Evolutionary conservation across 768 basidiomycete species (phyloP).

Genomic region (Lactarius vividus): DNA sequence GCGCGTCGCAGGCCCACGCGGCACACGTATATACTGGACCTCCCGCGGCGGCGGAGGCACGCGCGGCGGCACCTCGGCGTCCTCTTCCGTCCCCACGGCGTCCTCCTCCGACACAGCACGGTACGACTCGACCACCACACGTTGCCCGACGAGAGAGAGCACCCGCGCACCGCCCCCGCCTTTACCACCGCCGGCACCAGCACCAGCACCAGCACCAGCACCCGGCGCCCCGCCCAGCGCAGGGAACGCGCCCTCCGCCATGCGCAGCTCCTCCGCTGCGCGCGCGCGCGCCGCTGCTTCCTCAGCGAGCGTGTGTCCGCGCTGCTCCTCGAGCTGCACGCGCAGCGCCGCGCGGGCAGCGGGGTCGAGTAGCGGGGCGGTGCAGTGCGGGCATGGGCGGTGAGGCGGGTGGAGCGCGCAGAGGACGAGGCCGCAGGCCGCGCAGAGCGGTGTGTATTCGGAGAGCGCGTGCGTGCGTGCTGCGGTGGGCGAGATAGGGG

Average conservation of each 20-base stretch:
- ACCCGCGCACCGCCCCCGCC: slow-evolving; percentile 12
- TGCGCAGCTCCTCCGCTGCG: slow-evolving; percentile 3
- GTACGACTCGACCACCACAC: slow-evolving; percentile 18
- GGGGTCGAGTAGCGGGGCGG: slow-evolving; percentile 9
- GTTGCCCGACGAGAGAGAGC: slow-evolving; percentile 12
- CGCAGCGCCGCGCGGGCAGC: slow-evolving; percentile 10
- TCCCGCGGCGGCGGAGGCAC: slow-evolving; percentile 20
- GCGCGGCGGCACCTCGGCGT: neutral
- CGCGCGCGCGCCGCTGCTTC: slow-evolving; percentile 14
- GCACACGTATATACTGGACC: slow-evolving; percentile 19
- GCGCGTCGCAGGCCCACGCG: slow-evolving; percentile 16
- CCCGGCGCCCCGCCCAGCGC: neutral
- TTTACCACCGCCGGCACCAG: neutral
- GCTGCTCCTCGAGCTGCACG: slow-evolving; percentile 14
- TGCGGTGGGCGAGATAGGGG: neutral
- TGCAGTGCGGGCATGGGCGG: slow-evolving; percentile 22
- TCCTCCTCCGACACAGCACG: neutral
- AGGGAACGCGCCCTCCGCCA: slow-evolving; percentile 24
- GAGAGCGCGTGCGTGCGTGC: slow-evolving; percentile 23
- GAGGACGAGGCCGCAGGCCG: slow-evolving; percentile 25
- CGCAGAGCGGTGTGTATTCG: slow-evolving; percentile 26
- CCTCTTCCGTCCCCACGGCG: neutral
- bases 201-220: neutral
- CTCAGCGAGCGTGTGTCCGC: slow-evolving; percentile 5
- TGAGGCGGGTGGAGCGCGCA: slow-evolving; percentile 19